Conservation (phyloP, 164 flowering plant genomes). For the Macadamia integrifolia region DNA sequence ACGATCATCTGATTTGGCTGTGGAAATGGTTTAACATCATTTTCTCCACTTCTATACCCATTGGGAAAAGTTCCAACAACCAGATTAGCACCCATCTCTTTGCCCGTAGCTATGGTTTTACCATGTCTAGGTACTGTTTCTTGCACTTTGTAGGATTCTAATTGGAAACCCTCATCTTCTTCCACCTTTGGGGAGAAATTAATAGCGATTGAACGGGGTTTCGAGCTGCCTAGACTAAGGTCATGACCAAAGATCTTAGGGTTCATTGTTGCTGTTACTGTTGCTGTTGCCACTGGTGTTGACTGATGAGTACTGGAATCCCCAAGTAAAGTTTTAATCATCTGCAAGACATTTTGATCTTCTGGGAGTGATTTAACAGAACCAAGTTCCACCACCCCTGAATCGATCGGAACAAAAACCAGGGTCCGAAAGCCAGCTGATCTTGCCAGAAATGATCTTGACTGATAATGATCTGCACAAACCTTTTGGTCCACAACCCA, state of each 20-base stretch:
- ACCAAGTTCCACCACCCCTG: conserved; percentile 81
- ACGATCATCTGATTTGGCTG: conserved; percentile 29
- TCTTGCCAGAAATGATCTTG: conserved; percentile 50
- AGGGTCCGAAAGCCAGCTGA: conserved; percentile 52
- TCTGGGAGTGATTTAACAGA: conserved; percentile 46
- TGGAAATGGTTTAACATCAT: conserved; percentile 36
- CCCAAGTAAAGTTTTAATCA: conserved; percentile 40
- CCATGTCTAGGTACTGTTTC: conserved; percentile 8
- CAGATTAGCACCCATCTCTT: conserved; percentile 22
- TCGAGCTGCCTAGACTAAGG: conserved; percentile 49
- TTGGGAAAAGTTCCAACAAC: conserved; percentile 42
- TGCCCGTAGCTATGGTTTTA: background rate
- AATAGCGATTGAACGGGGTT: conserved; percentile 41
- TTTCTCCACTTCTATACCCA: conserved; percentile 32
- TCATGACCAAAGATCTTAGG: conserved; percentile 72
- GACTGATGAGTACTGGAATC: conserved; percentile 22
- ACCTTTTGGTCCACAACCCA: conserved; percentile 46
- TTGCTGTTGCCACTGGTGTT: background rate
- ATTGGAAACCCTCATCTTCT: conserved; percentile 36
- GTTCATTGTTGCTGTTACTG: conserved; percentile 9
- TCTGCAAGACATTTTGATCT: conserved; percentile 41
- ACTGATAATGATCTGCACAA: conserved; percentile 44
- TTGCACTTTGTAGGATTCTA: conserved; percentile 34
- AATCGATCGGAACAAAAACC: conserved; percentile 59
- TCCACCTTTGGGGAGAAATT: conserved; percentile 67